Evolutionary conservation across 2,329 filamentous ascomycete genomes (phyloP).

Genomic region (Mycosphaerella arachidis): DNA sequence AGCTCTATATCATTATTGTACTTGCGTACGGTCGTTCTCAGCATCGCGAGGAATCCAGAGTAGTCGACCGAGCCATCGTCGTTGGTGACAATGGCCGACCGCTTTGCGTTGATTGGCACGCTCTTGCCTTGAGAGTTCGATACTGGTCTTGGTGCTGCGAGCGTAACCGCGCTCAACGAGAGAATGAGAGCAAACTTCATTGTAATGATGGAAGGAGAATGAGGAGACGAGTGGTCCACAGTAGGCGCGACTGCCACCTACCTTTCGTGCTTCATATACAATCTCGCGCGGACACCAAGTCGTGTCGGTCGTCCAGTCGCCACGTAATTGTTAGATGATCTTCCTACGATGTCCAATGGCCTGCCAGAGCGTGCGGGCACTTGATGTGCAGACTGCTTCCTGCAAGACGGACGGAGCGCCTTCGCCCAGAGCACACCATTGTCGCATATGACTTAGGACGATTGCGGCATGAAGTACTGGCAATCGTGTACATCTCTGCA

Average conservation of each 20-base stretch:
- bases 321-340: not conserved
- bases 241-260: not conserved
- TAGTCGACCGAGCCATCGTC: conserved; percentile 15
- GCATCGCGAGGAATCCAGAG: conserved; percentile 12
- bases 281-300: not conserved
- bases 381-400: not conserved
- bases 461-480: not conserved
- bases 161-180: conserved; percentile 16
- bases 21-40: conserved; percentile 15
- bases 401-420: not conserved
- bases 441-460: not conserved
- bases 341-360: not conserved
- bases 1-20: conserved; percentile 16
- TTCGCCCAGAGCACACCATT: not conserved
- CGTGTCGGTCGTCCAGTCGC: not conserved
- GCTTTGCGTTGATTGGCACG: conserved; percentile 6
- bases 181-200: conserved; percentile 18
- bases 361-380: not conserved
- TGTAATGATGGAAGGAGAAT: not conserved
- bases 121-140: conserved; percentile 6
- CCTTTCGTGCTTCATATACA: not conserved
- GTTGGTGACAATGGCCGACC: conserved; percentile 9
- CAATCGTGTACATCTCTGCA: not conserved
- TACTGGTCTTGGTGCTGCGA: conserved; percentile 17
- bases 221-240: not conserved